These are phyloP conservation scores for Fusarium euwallaceae DNA, from an alignment of 2,329 filamentous ascomycete species.

Conservation along the genomic window DNA sequence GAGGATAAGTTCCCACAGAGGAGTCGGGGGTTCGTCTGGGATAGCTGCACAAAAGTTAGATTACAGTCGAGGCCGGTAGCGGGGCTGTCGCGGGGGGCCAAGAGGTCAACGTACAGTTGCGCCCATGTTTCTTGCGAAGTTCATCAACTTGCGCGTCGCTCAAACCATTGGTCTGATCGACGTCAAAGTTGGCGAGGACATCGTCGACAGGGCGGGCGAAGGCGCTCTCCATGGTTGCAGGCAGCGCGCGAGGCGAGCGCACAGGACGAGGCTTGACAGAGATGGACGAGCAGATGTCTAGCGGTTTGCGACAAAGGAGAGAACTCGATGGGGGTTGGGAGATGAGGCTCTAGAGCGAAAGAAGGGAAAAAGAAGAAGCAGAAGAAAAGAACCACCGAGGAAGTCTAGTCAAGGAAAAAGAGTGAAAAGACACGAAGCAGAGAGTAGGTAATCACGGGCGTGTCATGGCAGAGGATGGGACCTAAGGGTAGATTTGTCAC, in stretches of 20 bases:
- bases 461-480: conserved; percentile 44
- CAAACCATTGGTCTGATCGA: conserved; percentile 68
- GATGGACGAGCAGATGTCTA: conserved; percentile 5
- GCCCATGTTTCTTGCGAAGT: conserved; percentile 71
- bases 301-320: conserved; percentile 32
- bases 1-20: conserved; percentile 94
- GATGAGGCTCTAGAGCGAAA: conserved; percentile 17
- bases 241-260: conserved; percentile 41
- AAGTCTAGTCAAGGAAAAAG: conserved; percentile 29
- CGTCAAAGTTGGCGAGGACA: conserved; percentile 71
- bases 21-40: conserved; percentile 92
- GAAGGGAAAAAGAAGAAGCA: conserved; percentile 17
- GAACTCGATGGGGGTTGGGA: neutral
- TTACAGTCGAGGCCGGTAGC: conserved; percentile 6
- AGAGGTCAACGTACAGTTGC: conserved; percentile 68
- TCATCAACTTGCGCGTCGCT: conserved; percentile 69
- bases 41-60: conserved; percentile 60
- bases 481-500: conserved; percentile 45
- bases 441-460: conserved; percentile 31
- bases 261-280: conserved; percentile 21
- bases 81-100: conserved; percentile 25
- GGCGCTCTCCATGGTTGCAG: conserved; percentile 70
- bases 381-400: conserved; percentile 21
- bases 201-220: conserved; percentile 69
- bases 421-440: conserved; percentile 33